Evolutionary conservation across 176 grass and related monocot species (phyloP), one percentile per base, ranked within the genome.

Genomic region (Ensete glaucum): DNA sequence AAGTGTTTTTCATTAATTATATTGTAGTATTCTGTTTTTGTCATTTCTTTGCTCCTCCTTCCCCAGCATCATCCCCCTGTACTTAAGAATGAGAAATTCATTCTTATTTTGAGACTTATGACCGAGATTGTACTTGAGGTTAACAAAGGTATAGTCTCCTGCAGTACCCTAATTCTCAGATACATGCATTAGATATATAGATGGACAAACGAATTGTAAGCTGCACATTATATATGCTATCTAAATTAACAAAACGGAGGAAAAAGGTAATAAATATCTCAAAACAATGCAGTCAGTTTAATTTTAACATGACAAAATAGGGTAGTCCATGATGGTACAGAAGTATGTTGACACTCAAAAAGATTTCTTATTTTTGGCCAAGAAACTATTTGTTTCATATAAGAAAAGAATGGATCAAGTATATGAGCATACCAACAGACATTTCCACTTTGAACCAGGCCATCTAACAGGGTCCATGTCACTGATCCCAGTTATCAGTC

Each of bases 371-470:
- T 3, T 57, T 16, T 57, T 2, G 17, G 54, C 54, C 4, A 65
- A 12, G 63, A 65, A 25, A 65, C 4, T 11, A 65, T 25, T 11
- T 65, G 20, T 11, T 25, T 24, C 22, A 13, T 26, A 65, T 24
- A 20, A 56, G 11, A 74, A 57, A 74, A 57, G 57, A 16, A 57
- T 16, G 2, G 10, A 26, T 29, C 53, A 17, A 9, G n/a, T 19
- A 71, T 72, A 85, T 83, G 75, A 77, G 53, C 76, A 53, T 94
- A 99, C 95, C 82, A 77, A 9, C 57, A 99, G 79, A 80, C 90
- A 99, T 87, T 81, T 99, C 90, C 95, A 99, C 79, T 91, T 93
- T 67, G 95, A 99, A 79, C 88, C 90, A 83, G 95, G 88, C 95
- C 95, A 99, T 75, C 62, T 76, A 73, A 80, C 83, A 49, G 86